These are phyloP conservation scores for Coix lacrymajobi DNA, from an alignment of 176 grass and related monocot species.

Conservation along the genomic window DNA sequence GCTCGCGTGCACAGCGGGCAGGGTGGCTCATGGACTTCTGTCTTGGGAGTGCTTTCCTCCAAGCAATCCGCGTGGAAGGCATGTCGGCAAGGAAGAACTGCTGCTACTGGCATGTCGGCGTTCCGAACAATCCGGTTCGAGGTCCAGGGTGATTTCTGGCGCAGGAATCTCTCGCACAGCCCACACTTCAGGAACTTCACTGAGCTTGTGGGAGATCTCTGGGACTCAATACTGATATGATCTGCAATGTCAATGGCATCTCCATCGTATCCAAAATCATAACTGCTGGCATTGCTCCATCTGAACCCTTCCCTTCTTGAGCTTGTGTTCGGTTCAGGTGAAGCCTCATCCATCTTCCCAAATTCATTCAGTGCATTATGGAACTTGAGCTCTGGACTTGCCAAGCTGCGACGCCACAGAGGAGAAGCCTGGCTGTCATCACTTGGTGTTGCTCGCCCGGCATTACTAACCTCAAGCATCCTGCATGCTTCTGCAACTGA, in stretches of 20 bases:
- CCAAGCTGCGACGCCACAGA: constrained; percentile 50
- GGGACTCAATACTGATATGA: constrained; percentile 59
- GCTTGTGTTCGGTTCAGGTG: constrained; percentile 57
- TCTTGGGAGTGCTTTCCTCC: constrained; percentile 83
- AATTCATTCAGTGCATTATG: constrained; percentile 67
- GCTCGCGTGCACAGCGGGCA: constrained; percentile 63
- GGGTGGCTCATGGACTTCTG: constrained; percentile 68
- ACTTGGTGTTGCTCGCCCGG: constrained; percentile 51
- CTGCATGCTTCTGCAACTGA: constrained; percentile 57
- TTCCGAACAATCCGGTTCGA: constrained; percentile 78
- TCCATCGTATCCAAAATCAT: constrained; percentile 84
- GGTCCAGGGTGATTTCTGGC: constrained; percentile 91
- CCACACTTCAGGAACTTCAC: constrained; percentile 62
- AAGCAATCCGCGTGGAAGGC: constrained; percentile 91
- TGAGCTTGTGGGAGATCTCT: constrained; percentile 49
- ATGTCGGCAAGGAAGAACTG: constrained; percentile 80
- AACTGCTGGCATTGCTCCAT: constrained; percentile 94
- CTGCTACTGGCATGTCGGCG: constrained; percentile 80
- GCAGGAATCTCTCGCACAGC: constrained; percentile 74
- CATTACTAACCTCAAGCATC: constrained; percentile 60
- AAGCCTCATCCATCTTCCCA: constrained; percentile 76
- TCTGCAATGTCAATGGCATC: constrained; percentile 78
- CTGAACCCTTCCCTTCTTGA: constrained; percentile 89
- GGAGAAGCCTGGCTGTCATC: constrained; percentile 69
- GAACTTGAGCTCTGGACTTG: constrained; percentile 74